phyloP scores from a whole-genome alignment of 1,284 basidiomycete species.

The Austropuccinia psidii region DNA sequence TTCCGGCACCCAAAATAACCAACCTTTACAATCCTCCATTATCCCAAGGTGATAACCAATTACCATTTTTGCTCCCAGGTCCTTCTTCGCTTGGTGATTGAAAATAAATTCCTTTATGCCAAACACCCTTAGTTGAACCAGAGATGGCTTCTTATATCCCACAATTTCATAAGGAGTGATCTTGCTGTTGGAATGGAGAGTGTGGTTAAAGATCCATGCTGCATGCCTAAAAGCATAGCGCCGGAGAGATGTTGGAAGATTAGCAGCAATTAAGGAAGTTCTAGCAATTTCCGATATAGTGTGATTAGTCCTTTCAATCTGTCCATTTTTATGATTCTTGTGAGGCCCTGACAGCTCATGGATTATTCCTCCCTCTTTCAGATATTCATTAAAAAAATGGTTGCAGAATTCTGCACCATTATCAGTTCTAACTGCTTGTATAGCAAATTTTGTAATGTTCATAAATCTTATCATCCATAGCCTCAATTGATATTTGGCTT shows the following conservation, averaged over 20 bases:
- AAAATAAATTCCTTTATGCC: no score
- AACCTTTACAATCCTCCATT: neutral
- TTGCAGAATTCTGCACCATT: neutral
- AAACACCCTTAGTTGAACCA: no score
- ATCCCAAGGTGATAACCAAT: constrained; percentile 6
- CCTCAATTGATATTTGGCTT: neutral
- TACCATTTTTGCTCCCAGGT: no score
- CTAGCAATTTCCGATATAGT: neutral
- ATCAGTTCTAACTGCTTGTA: neutral
- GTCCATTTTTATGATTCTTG: constrained; percentile 3
- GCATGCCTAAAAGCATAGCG: neutral
- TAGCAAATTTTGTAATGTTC: neutral
- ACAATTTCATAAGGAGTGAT: neutral
- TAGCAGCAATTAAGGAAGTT: neutral
- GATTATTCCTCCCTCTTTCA: neutral
- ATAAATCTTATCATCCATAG: neutral
- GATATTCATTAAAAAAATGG: neutral
- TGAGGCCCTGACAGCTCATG: neutral
- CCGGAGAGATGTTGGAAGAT: neutral
- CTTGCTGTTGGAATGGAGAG: neutral
- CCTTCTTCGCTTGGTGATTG: no score
- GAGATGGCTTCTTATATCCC: no score
- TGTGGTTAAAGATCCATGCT: neutral
- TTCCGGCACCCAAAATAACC: neutral
- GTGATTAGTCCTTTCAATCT: neutral